Base-by-base conservation (phyloP, 1,139 yeast genomes). In the Pneumocystis carinii region DNA sequence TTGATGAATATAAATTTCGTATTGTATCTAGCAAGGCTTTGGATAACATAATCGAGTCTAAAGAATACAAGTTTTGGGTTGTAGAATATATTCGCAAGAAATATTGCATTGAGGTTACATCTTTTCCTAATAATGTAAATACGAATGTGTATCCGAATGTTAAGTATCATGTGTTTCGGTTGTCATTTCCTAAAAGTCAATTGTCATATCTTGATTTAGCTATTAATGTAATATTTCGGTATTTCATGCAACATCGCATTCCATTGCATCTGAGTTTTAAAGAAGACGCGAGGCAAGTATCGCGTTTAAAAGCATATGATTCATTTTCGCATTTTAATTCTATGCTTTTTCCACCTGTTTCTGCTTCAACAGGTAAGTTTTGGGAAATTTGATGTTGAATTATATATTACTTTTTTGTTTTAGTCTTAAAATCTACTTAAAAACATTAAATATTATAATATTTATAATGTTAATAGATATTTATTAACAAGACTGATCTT, bases 161-260 rank as follows among this genome's bases (percentile, higher is more conserved):
- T n/a, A 39, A 38, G 14, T 57, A 37, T 29, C 59, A 37, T 19
- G 42, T 37, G 37, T 57, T 39, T 57, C 42, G 42, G 29, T 19
- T 57, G 29, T 57, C 27, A 29, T 37, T 39, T 37, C 42, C 59
- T 37, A 37, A 37, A 19, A 29, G 42, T 29, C 59, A 57, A 29
- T 37, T 57, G 41, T 39, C 59, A 17, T 37, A 57, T 57, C 59
- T 39, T 39, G 42, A 37, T 39, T 57, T 57, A 39, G 59, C 42
- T 39, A 37, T 57, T 57, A 39, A 57, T 57, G 59, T 57, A 27
- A 37, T 37, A 39, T 37, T 39, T 57, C n/a, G 27, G 14, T 57
- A 37, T 39, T 57, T 57, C n/a, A 57, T 39, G 2, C 42, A 57
- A 12, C 42, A 57, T 29, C 38, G 29, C n/a, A 19, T 37, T 37